Base-by-base conservation (phyloP, 2,329 filamentous ascomycete species). In the Arthrobotrys megalospora region DNA sequence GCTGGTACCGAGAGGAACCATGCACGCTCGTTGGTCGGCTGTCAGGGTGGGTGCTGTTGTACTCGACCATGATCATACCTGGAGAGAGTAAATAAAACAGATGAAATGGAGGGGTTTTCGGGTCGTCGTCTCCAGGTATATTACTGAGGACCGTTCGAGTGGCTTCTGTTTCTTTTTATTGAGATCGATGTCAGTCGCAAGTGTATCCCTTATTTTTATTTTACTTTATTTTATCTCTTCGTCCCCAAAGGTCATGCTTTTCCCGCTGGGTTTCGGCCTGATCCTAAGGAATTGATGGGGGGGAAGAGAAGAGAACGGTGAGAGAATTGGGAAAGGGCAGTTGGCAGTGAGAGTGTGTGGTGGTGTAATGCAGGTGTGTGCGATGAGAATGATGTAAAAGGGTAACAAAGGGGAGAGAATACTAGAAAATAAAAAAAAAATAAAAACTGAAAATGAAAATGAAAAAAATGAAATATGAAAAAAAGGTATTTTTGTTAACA, bases 1-100 rank as follows among this genome's bases (percentile, higher is more conserved):
- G 73, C 73, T 77, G 73, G 73, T 81, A 67, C 80, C 80, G 76
- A 80, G 80, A 76, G 58, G 77, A 80, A 76, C 72, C 73, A 81
- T 81, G 80, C 67, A 80, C 73, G 68, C 79, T 79, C 48, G 70
- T 69, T 63, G 80, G 79, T 72, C 79, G 80, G 63, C 80, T 80
- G 48, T 80, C 67, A 76, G 78, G 79, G 69, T 80, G 77, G 76
- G 80, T 75, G 63, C 76, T 79, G 75, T 81, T 80, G 79, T 80
- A 81, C 80, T 82, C 81, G 76, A 82, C 81, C 81, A 82, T 82
- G 81, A 80, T 82, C 81, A 82, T 82, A 80, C 80, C 80, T 80
- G 80, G 71, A 66, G 67, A 70, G 45, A 52, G 60, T 71, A 62
- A 65, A 76, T 73, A 71, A 58, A 41, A 52, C 38, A 19, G 47